Percentiles rank a stretch among this genome's conserved stretches.
These are phyloP conservation scores for Paramecium tetraurelia DNA, from an alignment of 73 alveolate genomes.

Conservation along the genomic window DNA sequence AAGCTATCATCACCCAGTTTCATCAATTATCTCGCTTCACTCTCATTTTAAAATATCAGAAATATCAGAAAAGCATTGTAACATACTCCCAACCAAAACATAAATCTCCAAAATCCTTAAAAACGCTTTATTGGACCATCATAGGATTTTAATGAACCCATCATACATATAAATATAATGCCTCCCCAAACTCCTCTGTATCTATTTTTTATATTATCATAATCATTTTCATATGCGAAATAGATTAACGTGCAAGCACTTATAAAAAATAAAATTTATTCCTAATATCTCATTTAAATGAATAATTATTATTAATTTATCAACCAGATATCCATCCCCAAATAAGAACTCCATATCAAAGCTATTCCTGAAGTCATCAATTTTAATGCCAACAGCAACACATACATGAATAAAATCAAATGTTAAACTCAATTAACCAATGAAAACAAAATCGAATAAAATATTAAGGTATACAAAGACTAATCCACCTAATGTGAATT, in stretches of 20 bases:
- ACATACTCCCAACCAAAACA: constrained; percentile 56
- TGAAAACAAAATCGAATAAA: not conserved
- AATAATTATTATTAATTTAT: not conserved
- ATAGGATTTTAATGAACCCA: constrained; percentile 61
- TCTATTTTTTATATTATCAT: constrained; percentile 18
- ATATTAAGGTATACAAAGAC: not conserved
- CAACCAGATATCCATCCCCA: not conserved
- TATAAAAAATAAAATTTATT: not conserved
- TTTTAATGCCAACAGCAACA: not conserved
- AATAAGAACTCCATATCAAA: not conserved
- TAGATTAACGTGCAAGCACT: not conserved
- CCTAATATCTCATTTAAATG: constrained; percentile 34
- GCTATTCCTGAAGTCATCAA: not conserved
- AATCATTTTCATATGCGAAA: not conserved
- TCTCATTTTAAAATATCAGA: constrained; percentile 59
- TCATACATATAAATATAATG: constrained; percentile 59
- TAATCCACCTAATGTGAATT: not conserved
- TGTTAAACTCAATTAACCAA: not conserved
- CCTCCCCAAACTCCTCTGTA: constrained; percentile 57
- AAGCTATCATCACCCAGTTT: constrained; percentile 61
- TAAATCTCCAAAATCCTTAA: constrained; percentile 68
- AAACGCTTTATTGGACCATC: constrained; percentile 59
- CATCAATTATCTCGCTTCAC: constrained; percentile 69
- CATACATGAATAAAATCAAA: not conserved
- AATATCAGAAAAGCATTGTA: constrained; percentile 68